Evolutionary conservation across 1,284 basidiomycete species (phyloP), one percentile per base, ranked within the genome.

Genomic region (Athelia psychrophila): DNA sequence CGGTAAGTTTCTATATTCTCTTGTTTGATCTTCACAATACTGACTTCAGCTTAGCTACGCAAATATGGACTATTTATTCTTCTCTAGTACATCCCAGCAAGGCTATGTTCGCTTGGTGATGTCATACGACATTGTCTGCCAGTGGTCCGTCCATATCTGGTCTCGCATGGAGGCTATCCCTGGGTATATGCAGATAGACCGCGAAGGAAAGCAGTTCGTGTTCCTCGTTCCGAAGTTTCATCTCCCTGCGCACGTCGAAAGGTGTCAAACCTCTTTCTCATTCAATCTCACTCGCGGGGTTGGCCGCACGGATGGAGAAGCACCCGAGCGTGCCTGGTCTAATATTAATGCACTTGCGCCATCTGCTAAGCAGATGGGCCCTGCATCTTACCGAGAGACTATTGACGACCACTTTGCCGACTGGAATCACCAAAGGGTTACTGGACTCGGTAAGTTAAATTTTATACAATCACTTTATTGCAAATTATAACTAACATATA

Each of bases 181-280:
- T 19, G 18, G 16, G 18, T 9, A 22, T 4, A 36, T 51, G n/a
- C 33, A 47, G 10, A 45, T 52, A 18, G 22, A 49, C n/a, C 38
- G 50, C 18, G 16, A 32, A 15, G 16, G 9, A 35, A 32, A 15
- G 20, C n/a, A 33, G 9, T 10, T 53, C 38, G 15, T 12, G 8
- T 40, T 40, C 30, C 32, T 49, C 27, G 35, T 59, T n/a, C 54
- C 49, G 3, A 57, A 59, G 42, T 45, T 58, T 23, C 58, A 58
- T 44, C 25, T 56, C 2, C 44, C 49, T 16, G 56, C 27, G 8
- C 58, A 59, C 45, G 46, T 46, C 16, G 45, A 47, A 13, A 44
- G 51, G 13, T 59, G 56, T 44, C 51, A 50, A 20, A 48, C 25
- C 38, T 10, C 16, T 9, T 60, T 49, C 44, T 53, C 54, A 6